phyloP scores from a whole-genome alignment of 2,329 filamentous ascomycete genomes.

The Microcyclosporella mali region DNA sequence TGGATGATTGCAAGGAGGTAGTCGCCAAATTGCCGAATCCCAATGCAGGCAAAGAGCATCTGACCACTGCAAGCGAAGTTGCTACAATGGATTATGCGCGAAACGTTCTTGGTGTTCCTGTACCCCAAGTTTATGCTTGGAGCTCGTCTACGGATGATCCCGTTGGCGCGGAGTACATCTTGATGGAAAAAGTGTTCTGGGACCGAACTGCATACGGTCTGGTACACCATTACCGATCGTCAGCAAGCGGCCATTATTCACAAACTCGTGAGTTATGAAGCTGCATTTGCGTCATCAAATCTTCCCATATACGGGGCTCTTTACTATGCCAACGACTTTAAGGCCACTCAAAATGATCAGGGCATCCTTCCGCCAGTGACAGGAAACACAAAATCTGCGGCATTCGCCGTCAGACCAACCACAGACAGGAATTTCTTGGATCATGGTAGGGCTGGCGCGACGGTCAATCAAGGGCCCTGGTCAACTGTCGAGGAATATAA shows the following conservation, averaged over 20 bases:
- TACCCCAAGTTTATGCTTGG: slow-evolving; percentile 9
- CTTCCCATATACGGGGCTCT: slow-evolving; percentile 4
- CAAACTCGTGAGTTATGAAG: slow-evolving; percentile 4
- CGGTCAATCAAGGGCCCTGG: slow-evolving; percentile 8
- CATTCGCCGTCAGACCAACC: slow-evolving; percentile 5
- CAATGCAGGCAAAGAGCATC: slow-evolving; percentile 31
- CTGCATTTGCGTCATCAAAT: background rate
- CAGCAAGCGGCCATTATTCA: slow-evolving; percentile 5
- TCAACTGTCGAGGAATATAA: slow-evolving; percentile 8
- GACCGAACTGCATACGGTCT: slow-evolving; percentile 3
- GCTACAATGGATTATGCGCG: slow-evolving; percentile 9
- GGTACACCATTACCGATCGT: slow-evolving; percentile 1
- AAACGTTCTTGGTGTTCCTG: slow-evolving; percentile 5
- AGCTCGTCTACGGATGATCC: slow-evolving; percentile 3
- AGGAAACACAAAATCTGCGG: background rate
- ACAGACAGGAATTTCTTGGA: slow-evolving; percentile 10
- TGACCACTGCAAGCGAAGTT: slow-evolving; percentile 31
- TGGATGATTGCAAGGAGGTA: slow-evolving; percentile 32
- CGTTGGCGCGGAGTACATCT: slow-evolving; percentile 8
- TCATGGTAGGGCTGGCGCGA: slow-evolving; percentile 5
- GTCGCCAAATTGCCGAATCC: slow-evolving; percentile 36
- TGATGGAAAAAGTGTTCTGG: slow-evolving; percentile 7
- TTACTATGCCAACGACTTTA: slow-evolving; percentile 7
- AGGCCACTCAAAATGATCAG: background rate
- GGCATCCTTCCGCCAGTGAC: background rate